These are phyloP conservation scores for Physaria fendleri DNA, from an alignment of 345 rosid species.

Conservation along the genomic window DNA sequence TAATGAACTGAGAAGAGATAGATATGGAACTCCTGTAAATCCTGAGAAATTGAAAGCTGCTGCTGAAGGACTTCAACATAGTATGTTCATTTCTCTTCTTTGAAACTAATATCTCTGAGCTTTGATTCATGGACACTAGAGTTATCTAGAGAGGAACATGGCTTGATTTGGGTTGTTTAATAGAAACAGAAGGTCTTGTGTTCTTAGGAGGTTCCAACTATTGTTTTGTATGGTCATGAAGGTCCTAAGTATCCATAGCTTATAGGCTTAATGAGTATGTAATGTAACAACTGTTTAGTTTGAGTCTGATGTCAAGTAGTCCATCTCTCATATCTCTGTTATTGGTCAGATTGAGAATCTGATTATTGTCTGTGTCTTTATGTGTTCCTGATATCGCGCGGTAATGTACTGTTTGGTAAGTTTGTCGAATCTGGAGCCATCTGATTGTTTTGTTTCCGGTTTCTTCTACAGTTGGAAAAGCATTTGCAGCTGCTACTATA, in stretches of 20 bases:
- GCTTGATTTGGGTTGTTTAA: not conserved
- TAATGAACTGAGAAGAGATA: constrained; percentile 64
- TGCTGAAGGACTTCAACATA: constrained; percentile 66
- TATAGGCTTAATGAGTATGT: too few species aligned
- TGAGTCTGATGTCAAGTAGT: too few species aligned
- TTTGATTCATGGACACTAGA: not conserved
- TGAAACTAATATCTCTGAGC: not conserved
- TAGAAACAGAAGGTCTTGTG: not conserved
- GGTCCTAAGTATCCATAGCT: too few species aligned
- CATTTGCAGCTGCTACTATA: constrained; percentile 68
- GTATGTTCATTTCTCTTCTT: constrained; percentile 31
- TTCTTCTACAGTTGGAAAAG: constrained; percentile 69
- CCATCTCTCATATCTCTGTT: too few species aligned
- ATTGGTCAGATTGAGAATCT: too few species aligned
- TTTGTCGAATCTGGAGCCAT: not conserved
- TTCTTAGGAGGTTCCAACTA: not conserved
- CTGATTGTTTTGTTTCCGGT: not conserved
- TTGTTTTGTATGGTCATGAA: too few species aligned
- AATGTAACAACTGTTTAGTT: too few species aligned
- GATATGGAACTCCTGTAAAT: constrained; percentile 37
- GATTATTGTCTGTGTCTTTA: not conserved
- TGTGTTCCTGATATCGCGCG: not conserved
- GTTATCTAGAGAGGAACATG: not conserved
- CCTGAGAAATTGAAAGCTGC: constrained; percentile 83
- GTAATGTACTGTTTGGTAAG: not conserved